Evolutionary conservation across 495 filamentous ascomycete genomes (phyloP).

Genomic region (Neohortaea acidophila): DNA sequence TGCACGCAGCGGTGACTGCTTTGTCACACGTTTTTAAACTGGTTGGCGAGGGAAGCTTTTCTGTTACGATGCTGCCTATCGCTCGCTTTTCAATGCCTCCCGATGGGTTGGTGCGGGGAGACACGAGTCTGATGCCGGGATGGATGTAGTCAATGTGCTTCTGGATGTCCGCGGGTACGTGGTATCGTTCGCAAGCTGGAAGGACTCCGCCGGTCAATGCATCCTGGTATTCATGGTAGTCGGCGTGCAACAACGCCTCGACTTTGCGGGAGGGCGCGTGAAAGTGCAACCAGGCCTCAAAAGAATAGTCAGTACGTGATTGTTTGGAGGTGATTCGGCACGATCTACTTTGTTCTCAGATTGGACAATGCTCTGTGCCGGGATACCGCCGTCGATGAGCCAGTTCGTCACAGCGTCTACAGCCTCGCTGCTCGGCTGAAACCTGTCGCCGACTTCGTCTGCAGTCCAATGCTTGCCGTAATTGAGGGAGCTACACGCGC

Average conservation of each 20-base stretch:
- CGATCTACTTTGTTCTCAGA: slow-evolving; percentile 16
- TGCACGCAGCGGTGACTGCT: slow-evolving; percentile 13
- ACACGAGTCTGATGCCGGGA: slow-evolving; percentile 31
- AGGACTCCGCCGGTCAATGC: not conserved
- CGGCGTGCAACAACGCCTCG: slow-evolving; percentile 10
- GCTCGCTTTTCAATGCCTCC: too few species aligned
- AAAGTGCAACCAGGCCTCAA: slow-evolving; percentile 18
- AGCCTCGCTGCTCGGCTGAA: slow-evolving; percentile 6
- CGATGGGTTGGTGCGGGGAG: not conserved
- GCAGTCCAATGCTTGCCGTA: slow-evolving; percentile 20
- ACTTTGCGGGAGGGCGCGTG: slow-evolving; percentile 9
- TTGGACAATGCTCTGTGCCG: slow-evolving; percentile 7
- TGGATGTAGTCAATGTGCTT: slow-evolving; percentile 25
- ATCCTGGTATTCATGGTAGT: not conserved
- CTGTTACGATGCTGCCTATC: too few species aligned
- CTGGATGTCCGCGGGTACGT: slow-evolving; percentile 18
- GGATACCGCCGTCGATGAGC: slow-evolving; percentile 4
- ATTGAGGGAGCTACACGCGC: too few species aligned
- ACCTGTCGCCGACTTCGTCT: slow-evolving; percentile 15
- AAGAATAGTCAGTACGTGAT: too few species aligned
- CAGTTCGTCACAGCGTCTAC: slow-evolving; percentile 7
- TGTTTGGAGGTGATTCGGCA: too few species aligned
- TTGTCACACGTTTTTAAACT: slow-evolving; percentile 7
- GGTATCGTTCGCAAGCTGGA: slow-evolving; percentile 13
- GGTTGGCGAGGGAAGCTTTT: too few species aligned